A percentile compares a stretch with the other conserved stretches of the same genome.
These are phyloP conservation scores for Penicillium odoratum DNA, from an alignment of 495 filamentous ascomycete species.

Conservation along the genomic window DNA sequence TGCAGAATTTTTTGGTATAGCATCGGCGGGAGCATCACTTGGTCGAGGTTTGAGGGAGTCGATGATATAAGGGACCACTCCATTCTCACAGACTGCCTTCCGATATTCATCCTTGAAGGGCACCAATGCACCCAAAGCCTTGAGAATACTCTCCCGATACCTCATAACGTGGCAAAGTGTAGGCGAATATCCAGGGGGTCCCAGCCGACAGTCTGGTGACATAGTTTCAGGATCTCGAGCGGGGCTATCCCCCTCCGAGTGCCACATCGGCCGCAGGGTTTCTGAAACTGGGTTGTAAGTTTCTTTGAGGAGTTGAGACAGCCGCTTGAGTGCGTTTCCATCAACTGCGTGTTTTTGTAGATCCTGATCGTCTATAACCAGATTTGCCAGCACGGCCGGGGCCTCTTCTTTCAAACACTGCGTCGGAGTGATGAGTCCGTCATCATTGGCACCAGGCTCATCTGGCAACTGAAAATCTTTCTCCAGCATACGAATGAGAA, in stretches of 20 bases:
- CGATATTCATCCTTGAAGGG: conserved; percentile 82
- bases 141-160: conserved; percentile 74
- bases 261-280: conserved; percentile 40
- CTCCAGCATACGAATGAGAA: conserved; percentile 68
- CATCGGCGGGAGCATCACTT: conserved; percentile 29
- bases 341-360: conserved; percentile 84
- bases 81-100: conserved; percentile 78
- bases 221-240: conserved; percentile 22
- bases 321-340: conserved; percentile 67
- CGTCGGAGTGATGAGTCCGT: conserved; percentile 39
- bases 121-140: conserved; percentile 74
- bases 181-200: conserved; percentile 60
- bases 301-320: conserved; percentile 76
- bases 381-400: conserved; percentile 70
- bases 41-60: conserved; percentile 72
- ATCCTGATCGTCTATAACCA: conserved; percentile 72
- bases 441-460: conserved; percentile 39
- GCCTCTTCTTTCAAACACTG: conserved; percentile 64
- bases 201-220: conserved; percentile 46
- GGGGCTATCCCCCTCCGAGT: conserved; percentile 33
- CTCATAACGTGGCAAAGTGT: conserved; percentile 70
- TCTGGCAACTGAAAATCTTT: conserved; percentile 50
- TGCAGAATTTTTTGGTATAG: conserved; percentile 36
- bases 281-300: conserved; percentile 53
- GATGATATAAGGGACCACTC: conserved; percentile 75